These are phyloP conservation scores for Chaetoceros muelleri DNA, from an alignment of 108 stramenopile genomes.

Conservation along the genomic window DNA sequence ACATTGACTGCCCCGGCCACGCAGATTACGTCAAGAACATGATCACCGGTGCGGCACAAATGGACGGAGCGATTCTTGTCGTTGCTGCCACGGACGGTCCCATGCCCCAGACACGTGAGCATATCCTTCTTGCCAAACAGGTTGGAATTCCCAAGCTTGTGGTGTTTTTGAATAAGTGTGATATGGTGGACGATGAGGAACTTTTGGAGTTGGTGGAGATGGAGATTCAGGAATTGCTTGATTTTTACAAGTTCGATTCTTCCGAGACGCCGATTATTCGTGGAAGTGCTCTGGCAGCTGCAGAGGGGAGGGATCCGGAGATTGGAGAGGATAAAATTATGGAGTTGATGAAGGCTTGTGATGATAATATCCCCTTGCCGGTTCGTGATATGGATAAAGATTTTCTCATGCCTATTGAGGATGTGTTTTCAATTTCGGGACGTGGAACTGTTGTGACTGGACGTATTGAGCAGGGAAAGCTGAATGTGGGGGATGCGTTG, in stretches of 20 bases:
- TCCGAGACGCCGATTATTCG: slow-evolving; percentile 95
- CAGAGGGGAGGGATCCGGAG: slow-evolving; percentile 82
- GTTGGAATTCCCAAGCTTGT: slow-evolving; percentile 98
- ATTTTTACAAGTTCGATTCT: slow-evolving; percentile 94
- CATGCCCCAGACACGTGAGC: slow-evolving; percentile 99
- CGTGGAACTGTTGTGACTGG: slow-evolving; percentile 99
- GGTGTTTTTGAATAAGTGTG: slow-evolving; percentile 98
- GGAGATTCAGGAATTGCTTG: slow-evolving; percentile 98
- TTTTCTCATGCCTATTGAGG: slow-evolving; percentile 99
- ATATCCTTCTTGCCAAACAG: slow-evolving; percentile 97
- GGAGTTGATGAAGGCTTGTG: slow-evolving; percentile 92
- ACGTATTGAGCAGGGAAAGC: slow-evolving; percentile 87
- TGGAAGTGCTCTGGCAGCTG: slow-evolving; percentile 96
- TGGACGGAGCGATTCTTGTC: slow-evolving; percentile 98
- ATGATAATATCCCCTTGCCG: slow-evolving; percentile 90
- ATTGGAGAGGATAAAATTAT: slow-evolving; percentile 80
- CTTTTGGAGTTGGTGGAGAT: slow-evolving; percentile 99
- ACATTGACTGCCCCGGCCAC: slow-evolving; percentile 99
- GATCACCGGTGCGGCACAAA: slow-evolving; percentile 99
- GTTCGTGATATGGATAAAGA: slow-evolving; percentile 92
- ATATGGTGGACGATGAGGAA: slow-evolving; percentile 98
- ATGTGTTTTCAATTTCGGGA: slow-evolving; percentile 98
- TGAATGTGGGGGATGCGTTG: slow-evolving; percentile 95
- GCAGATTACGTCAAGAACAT: slow-evolving; percentile 99
- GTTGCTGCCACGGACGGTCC: slow-evolving; percentile 99